These are phyloP conservation scores for Scedosporium aurantiacum DNA, from an alignment of 2,329 filamentous ascomycete genomes.

Conservation along the genomic window DNA sequence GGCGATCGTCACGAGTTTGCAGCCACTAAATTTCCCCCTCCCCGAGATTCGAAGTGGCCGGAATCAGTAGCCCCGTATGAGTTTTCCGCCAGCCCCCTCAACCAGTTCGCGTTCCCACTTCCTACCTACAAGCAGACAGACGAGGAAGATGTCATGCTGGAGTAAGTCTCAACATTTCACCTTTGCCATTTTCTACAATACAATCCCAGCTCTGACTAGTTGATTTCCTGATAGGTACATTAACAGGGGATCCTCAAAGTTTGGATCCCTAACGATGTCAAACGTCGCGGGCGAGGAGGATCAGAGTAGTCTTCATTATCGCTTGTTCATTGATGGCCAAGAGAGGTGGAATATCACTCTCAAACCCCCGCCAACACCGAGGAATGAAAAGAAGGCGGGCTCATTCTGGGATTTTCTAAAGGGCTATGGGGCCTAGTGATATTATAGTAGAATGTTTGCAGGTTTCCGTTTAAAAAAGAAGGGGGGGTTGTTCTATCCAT, in stretches of 20 bases:
- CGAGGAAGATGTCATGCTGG: conserved; percentile 70
- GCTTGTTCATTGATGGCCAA: conserved; percentile 69
- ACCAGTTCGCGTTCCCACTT: conserved; percentile 85
- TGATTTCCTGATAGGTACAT: conserved; percentile 45
- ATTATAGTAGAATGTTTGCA: neutral
- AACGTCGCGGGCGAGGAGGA: conserved; percentile 27
- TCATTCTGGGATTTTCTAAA: conserved; percentile 8
- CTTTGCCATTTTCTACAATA: neutral
- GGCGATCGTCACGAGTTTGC: conserved; percentile 97
- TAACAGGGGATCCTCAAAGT: conserved; percentile 79
- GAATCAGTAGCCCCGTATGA: conserved; percentile 64
- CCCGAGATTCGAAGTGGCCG: conserved; percentile 48
- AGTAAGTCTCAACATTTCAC: conserved; percentile 44
- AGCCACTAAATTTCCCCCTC: conserved; percentile 67
- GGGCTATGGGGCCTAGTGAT: neutral
- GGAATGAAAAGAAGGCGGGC: neutral
- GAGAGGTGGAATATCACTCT: conserved; percentile 62
- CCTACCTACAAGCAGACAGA: conserved; percentile 75
- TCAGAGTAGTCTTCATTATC: conserved; percentile 56
- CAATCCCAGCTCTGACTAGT: conserved; percentile 13
- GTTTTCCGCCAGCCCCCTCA: conserved; percentile 83
- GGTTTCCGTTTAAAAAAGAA: neutral
- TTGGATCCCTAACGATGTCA: conserved; percentile 72
- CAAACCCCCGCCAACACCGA: conserved; percentile 2
- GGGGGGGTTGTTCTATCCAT: neutral